Evolutionary conservation across 2,329 filamentous ascomycete species (phyloP).

Genomic region (Aureobasidium mangrovei): DNA sequence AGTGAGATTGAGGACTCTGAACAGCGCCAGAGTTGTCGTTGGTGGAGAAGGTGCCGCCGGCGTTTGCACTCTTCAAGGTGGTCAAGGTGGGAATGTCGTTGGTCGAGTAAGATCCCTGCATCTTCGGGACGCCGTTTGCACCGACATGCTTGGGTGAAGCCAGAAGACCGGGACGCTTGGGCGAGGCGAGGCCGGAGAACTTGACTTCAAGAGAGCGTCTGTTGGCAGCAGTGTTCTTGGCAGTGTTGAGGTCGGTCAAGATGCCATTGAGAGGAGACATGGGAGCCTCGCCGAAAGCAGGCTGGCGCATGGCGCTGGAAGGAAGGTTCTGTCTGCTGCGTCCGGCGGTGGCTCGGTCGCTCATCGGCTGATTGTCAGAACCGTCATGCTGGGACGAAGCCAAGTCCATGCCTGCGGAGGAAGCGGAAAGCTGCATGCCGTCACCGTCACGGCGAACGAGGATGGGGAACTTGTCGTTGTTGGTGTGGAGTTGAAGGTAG

Average conservation of each 20-base stretch:
- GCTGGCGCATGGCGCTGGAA: slow-evolving; percentile 27
- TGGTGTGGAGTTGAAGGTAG: slow-evolving; percentile 61
- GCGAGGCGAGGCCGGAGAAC: slow-evolving; percentile 31
- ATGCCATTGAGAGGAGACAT: slow-evolving; percentile 32
- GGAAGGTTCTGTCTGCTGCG: slow-evolving; percentile 33
- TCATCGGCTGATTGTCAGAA: slow-evolving; percentile 36
- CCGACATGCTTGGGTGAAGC: slow-evolving; percentile 52
- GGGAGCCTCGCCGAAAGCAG: slow-evolving; percentile 27
- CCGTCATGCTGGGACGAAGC: slow-evolving; percentile 34
- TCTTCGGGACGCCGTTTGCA: slow-evolving; percentile 55
- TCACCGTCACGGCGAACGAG: slow-evolving; percentile 57
- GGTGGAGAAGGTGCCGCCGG: slow-evolving; percentile 18
- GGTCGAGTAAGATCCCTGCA: slow-evolving; percentile 82
- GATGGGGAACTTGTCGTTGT: slow-evolving; percentile 81
- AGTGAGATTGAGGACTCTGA: slow-evolving; percentile 14
- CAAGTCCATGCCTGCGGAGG: slow-evolving; percentile 72
- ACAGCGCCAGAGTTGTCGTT: slow-evolving; percentile 45
- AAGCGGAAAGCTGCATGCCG: slow-evolving; percentile 62
- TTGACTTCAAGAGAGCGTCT: slow-evolving; percentile 42
- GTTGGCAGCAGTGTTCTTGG: slow-evolving; percentile 34
- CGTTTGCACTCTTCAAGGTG: slow-evolving; percentile 59
- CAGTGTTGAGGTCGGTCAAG: slow-evolving; percentile 31
- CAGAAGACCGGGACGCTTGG: slow-evolving; percentile 39
- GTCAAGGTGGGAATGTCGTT: slow-evolving; percentile 78
- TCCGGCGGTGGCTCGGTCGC: slow-evolving; percentile 48